Conservation (phyloP, 192 early-diverging fungal genomes). For the Entomortierella beljakovae region DNA sequence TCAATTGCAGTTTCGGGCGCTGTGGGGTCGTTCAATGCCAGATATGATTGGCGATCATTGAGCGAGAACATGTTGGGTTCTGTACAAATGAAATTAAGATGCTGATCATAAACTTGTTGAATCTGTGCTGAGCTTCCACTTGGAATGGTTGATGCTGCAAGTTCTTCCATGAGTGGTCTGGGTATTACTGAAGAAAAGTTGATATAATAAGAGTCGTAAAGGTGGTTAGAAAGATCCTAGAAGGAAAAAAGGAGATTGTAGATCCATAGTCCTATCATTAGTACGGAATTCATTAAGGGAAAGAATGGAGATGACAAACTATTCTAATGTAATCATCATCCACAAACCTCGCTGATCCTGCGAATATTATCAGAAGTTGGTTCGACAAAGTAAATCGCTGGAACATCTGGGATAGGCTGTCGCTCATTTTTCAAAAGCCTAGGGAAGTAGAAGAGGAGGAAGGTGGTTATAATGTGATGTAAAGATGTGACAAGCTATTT, state of each 20-base stretch:
- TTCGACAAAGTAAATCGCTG: slow-evolving; percentile 96
- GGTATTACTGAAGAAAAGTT: slow-evolving; percentile 94
- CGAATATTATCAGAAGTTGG: slow-evolving; percentile 90
- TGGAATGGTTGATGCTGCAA: slow-evolving; percentile 85
- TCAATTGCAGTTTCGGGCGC: slow-evolving; percentile 87
- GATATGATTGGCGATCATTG: slow-evolving; percentile 83
- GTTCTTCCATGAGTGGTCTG: slow-evolving; percentile 90
- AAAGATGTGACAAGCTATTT: no score
- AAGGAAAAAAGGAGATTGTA: not conserved
- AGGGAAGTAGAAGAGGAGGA: not conserved
- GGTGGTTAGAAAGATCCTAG: slow-evolving; percentile 86
- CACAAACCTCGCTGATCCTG: slow-evolving; percentile 79
- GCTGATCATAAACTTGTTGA: slow-evolving; percentile 97
- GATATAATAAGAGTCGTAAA: slow-evolving; percentile 97
- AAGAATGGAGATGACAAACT: no score
- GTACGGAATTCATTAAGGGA: no score
- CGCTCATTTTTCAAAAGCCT: slow-evolving; percentile 87
- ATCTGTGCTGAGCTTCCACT: slow-evolving; percentile 83
- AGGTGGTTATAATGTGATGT: no score
- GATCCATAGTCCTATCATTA: no score
- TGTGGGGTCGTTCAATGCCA: slow-evolving; percentile 84
- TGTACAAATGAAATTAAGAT: slow-evolving; percentile 93
- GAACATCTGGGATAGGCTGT: slow-evolving; percentile 94
- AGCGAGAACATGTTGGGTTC: slow-evolving; percentile 95
- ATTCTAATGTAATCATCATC: not conserved